Evolutionary conservation across 495 filamentous ascomycete species (phyloP), one percentile per base, ranked within the genome.

Genomic region (Chaetomium tenue): DNA sequence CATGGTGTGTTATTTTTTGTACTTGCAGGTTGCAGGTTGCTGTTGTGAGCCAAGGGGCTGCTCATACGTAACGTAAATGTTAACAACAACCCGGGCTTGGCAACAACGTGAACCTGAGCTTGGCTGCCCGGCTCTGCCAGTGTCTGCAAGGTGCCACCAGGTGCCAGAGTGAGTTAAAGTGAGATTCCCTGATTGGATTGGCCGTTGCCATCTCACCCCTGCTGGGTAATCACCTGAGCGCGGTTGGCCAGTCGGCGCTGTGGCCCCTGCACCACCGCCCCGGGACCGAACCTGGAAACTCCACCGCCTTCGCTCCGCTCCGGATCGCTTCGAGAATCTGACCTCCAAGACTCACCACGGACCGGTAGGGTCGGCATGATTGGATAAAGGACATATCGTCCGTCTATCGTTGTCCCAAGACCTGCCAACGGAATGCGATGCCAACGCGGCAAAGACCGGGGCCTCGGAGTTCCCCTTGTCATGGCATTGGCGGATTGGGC

Each of bases 161-260:
- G 51, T 63, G 60, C 39, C 50, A 54, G 28, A 44, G 13, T 8
- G 33, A 20, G 23, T 9, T 44, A 4, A 9, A n/a, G 6, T 3
- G 1, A 15, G 3, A 16, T 16, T 16, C 59, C 20, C 2, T 48
- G 42, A 63, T 57, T 63, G 61, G 61, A 20, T 6, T n/a, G 3
- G 6, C 28, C 28, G 5, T 25, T n/a, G 12, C 28, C 57, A 61
- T 50, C 63, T n/a, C n/a, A n/a, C 50, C 37, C 16, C 48, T 25
- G 37, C n/a, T 60, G 57, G n/a, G 33, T 47, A 65, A 65, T 65
- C 63, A 56, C 26, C 48, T 65, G 63, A 60, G 47, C 13, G 25
- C 51, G 50, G 51, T 65, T 65, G 63, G 63, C 44, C 58, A 60
- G 63, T 65, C 57, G 56, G 56, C 20, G 25, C 26, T 9, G 48